Base-by-base conservation (phyloP, 768 basidiomycete species). In the Tylopilus plumbeoviolaceoides region DNA sequence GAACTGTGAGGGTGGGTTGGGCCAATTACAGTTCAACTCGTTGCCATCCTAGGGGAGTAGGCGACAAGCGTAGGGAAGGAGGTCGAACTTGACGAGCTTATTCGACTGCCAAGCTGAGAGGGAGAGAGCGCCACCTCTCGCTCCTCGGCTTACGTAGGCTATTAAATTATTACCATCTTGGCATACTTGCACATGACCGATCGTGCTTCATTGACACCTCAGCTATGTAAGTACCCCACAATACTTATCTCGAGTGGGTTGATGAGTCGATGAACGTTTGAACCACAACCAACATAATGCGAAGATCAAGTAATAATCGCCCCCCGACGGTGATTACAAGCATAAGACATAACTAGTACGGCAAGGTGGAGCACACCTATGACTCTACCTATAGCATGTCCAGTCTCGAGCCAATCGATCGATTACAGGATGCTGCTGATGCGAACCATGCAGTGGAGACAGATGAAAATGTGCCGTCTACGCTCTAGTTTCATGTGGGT, bases 311-410 rank as follows among this genome's bases (percentile, higher is more conserved):
- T 44, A 18, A 41, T 51, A 20, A 6, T 14, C 36, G n/a, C 44
- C 38, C n/a, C 18, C 43, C 25, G 17, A 55, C 44, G 54, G 51
- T 41, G 20, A 55, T 55, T 35, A 54, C 30, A 35, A 21, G 35
- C 39, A 4, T 33, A 25, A 23, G 14, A 11, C 47, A 33, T 35
- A 18, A 42, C 3, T 21, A 41, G 39, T 27, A 51, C 15, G 36
- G 8, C 41, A 9, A 27, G n/a, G 15, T 14, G 18, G 31, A 25
- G 8, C 20, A 23, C 14, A 8, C 14, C 33, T 33, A 15, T 15
- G 11, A 20, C 25, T 33, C 31, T 14, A 31, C 20, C 14, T 12
- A 11, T 14, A 23, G 30, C 23, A 9, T 51, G 39, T 35, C 12
- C 36, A 10, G 8, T 41, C 7, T 39, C 12, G 9, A 31, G 31